These are phyloP conservation scores for Fistulifera pelliculosa DNA, from an alignment of 108 stramenopile genomes.

Conservation along the genomic window DNA sequence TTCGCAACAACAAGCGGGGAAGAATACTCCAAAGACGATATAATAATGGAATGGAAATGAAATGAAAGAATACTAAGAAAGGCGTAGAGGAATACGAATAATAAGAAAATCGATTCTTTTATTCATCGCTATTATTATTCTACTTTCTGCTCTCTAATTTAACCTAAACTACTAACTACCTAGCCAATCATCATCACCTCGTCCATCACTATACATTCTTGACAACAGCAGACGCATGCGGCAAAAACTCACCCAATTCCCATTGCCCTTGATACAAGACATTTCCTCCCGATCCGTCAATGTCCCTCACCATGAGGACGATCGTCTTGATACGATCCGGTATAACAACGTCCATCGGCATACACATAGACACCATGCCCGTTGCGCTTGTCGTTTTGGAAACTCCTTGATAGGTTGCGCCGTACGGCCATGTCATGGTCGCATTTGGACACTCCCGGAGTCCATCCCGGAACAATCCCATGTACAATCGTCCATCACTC, in stretches of 20 bases:
- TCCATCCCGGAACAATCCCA: slow-evolving; percentile 25
- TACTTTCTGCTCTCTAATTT: too few relatives aligned
- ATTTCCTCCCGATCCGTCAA: slow-evolving; percentile 17
- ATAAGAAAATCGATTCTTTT: too few relatives aligned
- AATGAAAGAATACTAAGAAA: too few relatives aligned
- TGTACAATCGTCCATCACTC: slow-evolving; percentile 33
- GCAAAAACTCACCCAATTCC: slow-evolving; percentile 30
- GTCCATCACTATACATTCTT: too few relatives aligned
- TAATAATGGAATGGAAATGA: too few relatives aligned
- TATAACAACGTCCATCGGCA: slow-evolving; percentile 34
- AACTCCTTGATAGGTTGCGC: slow-evolving; percentile 33
- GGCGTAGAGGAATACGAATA: too few relatives aligned
- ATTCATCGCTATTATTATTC: too few relatives aligned
- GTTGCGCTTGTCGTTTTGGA: slow-evolving; percentile 23
- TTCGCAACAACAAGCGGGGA: background rate
- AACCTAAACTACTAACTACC: too few relatives aligned
- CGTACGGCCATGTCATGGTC: slow-evolving; percentile 27
- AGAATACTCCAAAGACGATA: too few relatives aligned
- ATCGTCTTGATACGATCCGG: slow-evolving; percentile 33
- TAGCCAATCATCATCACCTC: too few relatives aligned
- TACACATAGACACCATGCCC: slow-evolving; percentile 27
- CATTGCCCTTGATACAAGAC: slow-evolving; percentile 29
- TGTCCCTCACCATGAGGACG: slow-evolving; percentile 24
- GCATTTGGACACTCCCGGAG: slow-evolving; percentile 20
- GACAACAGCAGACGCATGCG: too few relatives aligned